Conservation (phyloP, 306 rosid species). For the Ceratonia siliqua region DNA sequence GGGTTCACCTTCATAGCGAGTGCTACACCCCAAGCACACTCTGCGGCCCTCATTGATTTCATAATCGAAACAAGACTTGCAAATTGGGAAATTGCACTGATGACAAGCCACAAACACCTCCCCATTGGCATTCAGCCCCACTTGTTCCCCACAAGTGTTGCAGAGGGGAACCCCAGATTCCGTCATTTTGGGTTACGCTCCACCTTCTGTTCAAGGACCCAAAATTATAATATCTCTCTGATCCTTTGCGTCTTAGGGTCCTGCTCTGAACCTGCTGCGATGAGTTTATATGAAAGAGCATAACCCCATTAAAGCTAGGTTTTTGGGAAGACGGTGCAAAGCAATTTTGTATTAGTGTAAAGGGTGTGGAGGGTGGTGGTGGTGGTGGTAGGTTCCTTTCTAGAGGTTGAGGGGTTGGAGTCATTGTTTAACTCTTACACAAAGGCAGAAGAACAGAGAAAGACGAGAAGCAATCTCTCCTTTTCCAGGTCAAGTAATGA, state of each 20-base stretch:
- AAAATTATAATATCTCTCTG: neutral
- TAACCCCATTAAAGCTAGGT: constrained; percentile 26
- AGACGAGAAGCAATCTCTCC: constrained; percentile 51
- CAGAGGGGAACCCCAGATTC: constrained; percentile 68
- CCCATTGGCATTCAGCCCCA: constrained; percentile 64
- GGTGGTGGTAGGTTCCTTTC: constrained; percentile 53
- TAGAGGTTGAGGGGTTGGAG: constrained; percentile 71
- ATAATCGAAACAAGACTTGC: constrained; percentile 66
- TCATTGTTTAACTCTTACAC: constrained; percentile 43
- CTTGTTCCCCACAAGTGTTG: constrained; percentile 77
- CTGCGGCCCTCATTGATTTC: constrained; percentile 71
- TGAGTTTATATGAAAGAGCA: constrained; percentile 47
- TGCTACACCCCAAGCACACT: constrained; percentile 66
- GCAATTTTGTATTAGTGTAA: constrained; percentile 30
- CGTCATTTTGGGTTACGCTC: constrained; percentile 51
- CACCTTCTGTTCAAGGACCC: constrained; percentile 29
- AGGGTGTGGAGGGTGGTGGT: constrained; percentile 39
- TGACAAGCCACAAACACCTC: constrained; percentile 79
- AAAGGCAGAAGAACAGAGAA: constrained; percentile 19
- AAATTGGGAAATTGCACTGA: constrained; percentile 71
- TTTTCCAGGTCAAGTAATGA: constrained; percentile 14
- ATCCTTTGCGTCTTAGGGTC: constrained; percentile 31
- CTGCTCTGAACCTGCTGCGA: neutral
- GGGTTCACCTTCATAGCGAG: constrained; percentile 64
- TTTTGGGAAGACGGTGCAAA: constrained; percentile 13